A percentile compares a stretch with the other conserved stretches of the same genome.
Conservation (phyloP, 2,329 filamentous ascomycete genomes). For the Cladosporium sp. region DNA sequence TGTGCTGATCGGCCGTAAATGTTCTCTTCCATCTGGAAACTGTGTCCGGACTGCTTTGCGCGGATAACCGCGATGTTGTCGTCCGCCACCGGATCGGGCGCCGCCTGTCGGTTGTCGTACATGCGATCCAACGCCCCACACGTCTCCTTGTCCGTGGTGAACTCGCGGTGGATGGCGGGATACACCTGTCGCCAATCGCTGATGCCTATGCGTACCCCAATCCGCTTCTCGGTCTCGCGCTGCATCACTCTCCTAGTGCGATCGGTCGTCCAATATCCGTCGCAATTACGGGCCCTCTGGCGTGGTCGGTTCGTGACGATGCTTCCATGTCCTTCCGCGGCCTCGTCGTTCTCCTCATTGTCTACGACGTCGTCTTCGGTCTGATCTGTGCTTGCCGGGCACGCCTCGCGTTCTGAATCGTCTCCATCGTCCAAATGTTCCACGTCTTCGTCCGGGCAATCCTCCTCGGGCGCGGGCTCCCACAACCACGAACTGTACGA, state of each 20-base stretch:
- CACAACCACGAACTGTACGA: conserved; percentile 2
- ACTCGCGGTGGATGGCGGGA: conserved; percentile 2
- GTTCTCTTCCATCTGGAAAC: conserved; percentile 3
- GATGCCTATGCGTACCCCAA: background rate
- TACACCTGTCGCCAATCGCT: background rate
- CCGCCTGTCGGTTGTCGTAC: background rate
- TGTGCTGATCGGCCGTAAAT: background rate
- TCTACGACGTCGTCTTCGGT: too few species aligned
- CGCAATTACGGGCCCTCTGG: too few species aligned
- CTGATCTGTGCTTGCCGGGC: too few species aligned
- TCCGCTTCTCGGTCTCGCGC: background rate
- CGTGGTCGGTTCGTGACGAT: too few species aligned
- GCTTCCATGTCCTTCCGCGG: too few species aligned
- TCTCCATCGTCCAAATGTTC: background rate
- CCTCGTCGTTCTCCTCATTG: too few species aligned
- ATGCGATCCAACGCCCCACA: background rate
- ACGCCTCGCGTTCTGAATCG: background rate
- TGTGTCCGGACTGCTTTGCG: background rate
- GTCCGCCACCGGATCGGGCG: background rate
- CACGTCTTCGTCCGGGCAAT: background rate
- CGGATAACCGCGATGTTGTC: background rate
- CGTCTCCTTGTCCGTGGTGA: background rate
- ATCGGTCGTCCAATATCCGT: background rate
- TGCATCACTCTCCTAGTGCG: background rate
- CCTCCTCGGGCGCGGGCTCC: conserved; percentile 7